Evolutionary conservation across 2,329 filamentous ascomycete species (phyloP).

Genomic region (Penicillium sp.): DNA sequence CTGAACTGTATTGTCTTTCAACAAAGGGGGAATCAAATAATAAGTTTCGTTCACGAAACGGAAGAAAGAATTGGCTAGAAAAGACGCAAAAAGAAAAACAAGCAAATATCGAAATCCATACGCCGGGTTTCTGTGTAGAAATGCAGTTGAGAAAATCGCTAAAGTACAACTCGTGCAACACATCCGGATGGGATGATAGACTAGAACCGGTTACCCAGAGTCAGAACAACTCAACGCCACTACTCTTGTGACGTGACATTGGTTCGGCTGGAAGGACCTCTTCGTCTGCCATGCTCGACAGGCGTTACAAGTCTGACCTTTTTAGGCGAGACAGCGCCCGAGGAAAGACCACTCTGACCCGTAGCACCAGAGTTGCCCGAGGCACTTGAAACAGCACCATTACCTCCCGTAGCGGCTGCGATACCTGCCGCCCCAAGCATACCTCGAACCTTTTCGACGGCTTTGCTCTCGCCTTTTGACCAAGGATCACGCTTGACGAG

Average conservation of each 20-base stretch:
- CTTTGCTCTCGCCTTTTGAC: slow-evolving; percentile 49
- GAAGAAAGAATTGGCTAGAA: slow-evolving; percentile 2
- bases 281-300: slow-evolving; percentile 43
- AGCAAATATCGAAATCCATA: background rate
- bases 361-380: slow-evolving; percentile 23
- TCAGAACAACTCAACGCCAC: background rate
- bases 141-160: too few species aligned
- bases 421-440: slow-evolving; percentile 44
- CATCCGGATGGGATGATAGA: background rate
- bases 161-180: background rate
- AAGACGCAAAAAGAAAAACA: background rate
- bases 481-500: slow-evolving; percentile 51
- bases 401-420: slow-evolving; percentile 35
- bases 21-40: slow-evolving; percentile 11
- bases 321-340: slow-evolving; percentile 47
- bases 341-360: slow-evolving; percentile 30
- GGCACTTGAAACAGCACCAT: slow-evolving; percentile 25
- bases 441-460: slow-evolving; percentile 50
- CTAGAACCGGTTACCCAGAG: background rate
- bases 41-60: background rate
- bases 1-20: slow-evolving; percentile 3
- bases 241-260: slow-evolving; percentile 19
- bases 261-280: slow-evolving; percentile 24
- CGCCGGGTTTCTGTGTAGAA: background rate
- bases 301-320: slow-evolving; percentile 51